A percentile compares a stretch with the other conserved stretches of the same genome.
Evolutionary conservation across 2,329 filamentous ascomycete genomes (phyloP).

Genomic region (Colletotrichum tropicale): DNA sequence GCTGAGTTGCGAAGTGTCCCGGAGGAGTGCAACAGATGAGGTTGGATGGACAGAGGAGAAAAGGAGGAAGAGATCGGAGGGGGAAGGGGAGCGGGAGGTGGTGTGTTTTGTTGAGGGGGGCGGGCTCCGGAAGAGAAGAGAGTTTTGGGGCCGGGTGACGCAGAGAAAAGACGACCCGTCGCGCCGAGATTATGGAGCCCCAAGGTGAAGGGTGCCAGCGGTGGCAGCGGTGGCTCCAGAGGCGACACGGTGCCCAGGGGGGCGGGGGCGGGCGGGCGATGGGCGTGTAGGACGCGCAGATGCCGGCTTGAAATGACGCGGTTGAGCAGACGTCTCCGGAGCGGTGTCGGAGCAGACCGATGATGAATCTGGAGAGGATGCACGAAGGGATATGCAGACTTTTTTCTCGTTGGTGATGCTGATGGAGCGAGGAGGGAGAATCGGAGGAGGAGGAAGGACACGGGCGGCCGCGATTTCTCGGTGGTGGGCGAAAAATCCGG

Average conservation of each 20-base stretch:
- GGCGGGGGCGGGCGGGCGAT: not conserved
- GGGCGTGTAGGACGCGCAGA: not conserved
- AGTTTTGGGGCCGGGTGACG: slow-evolving; percentile 21
- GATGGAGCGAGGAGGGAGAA: not conserved
- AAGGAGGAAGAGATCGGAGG: slow-evolving; percentile 10
- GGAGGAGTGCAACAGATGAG: not conserved
- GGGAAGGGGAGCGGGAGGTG: slow-evolving; percentile 7
- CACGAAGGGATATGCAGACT: not conserved
- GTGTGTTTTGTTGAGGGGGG: slow-evolving; percentile 22
- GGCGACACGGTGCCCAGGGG: slow-evolving; percentile 8
- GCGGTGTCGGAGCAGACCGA: not conserved
- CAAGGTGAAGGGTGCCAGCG: not conserved
- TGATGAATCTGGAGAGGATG: not conserved
- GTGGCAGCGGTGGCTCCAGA: slow-evolving; percentile 10
- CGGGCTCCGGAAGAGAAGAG: slow-evolving; percentile 20
- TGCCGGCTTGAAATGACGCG: not conserved
- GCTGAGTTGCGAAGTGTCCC: not conserved
- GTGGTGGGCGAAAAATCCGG: slow-evolving; percentile 19
- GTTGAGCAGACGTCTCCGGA: not conserved
- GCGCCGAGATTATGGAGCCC: slow-evolving; percentile 20
- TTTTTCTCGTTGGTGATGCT: not conserved
- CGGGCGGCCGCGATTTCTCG: slow-evolving; percentile 19
- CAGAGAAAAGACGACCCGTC: slow-evolving; percentile 22
- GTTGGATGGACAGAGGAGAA: not conserved
- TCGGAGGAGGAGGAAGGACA: slow-evolving; percentile 4